A percentile compares a stretch with the other conserved stretches of the same genome.
These are phyloP conservation scores for Russula sp. DNA, from an alignment of 768 basidiomycete genomes.

Conservation along the genomic window DNA sequence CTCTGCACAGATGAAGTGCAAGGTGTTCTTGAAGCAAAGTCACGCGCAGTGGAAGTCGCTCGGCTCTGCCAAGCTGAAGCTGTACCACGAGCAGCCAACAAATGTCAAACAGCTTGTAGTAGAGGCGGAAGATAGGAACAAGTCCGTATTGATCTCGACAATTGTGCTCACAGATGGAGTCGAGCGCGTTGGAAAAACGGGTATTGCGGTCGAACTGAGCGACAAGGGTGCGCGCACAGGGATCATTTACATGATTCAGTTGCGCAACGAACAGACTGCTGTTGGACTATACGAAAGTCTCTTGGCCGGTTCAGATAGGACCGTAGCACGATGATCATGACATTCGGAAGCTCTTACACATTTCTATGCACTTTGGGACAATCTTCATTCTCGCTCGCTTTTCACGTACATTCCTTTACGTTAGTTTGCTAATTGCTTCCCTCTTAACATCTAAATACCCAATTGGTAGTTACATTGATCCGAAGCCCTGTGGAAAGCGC, in stretches of 20 bases:
- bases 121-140: conserved; percentile 72
- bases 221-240: conserved; percentile 90
- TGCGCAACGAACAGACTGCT: conserved; percentile 84
- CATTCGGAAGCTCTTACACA: conserved; percentile 6
- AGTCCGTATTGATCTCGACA: conserved; percentile 82
- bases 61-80: conserved; percentile 78
- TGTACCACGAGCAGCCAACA: conserved; percentile 80
- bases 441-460: conserved; percentile 12
- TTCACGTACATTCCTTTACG: neutral
- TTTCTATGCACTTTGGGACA: neutral
- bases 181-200: conserved; percentile 97
- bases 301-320: conserved; percentile 80
- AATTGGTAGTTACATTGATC: conserved; percentile 14
- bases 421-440: conserved; percentile 10
- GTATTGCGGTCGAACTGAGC: conserved; percentile 92
- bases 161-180: conserved; percentile 95
- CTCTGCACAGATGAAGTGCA: conserved; percentile 94
- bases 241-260: conserved; percentile 94
- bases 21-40: conserved; percentile 91
- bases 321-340: conserved; percentile 24
- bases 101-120: conserved; percentile 97
- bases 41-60: conserved; percentile 98
- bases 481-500: neutral
- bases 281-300: conserved; percentile 81
- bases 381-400: conserved; percentile 3